Conservation (phyloP, 306 rosid species). For the Citrullus amarus region DNA sequence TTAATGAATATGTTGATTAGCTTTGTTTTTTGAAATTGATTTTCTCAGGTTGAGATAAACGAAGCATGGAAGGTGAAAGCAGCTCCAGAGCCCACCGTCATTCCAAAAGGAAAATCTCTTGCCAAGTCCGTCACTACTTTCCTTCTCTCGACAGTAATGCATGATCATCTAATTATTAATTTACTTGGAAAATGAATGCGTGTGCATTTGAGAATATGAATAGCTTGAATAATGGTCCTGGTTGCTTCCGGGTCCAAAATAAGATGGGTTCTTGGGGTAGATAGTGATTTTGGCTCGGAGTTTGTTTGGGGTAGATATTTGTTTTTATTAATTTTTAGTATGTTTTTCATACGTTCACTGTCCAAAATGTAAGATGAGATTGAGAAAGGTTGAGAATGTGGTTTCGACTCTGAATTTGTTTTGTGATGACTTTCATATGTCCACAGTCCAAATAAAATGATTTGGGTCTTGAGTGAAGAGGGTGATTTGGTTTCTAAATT, state of each 20-base stretch:
- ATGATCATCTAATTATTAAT: not conserved
- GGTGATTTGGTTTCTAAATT: not conserved
- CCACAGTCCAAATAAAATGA: not conserved
- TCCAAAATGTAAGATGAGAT: not conserved
- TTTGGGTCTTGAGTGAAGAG: not conserved
- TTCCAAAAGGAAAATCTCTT: slow-evolving; percentile 60
- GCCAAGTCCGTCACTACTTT: slow-evolving; percentile 47
- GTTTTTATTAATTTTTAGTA: not conserved
- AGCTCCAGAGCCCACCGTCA: slow-evolving; percentile 44
- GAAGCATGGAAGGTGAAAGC: slow-evolving; percentile 68
- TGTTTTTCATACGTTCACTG: not conserved
- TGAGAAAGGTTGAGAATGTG: not conserved
- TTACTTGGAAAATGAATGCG: not conserved
- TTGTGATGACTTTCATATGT: not conserved
- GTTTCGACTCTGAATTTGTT: not conserved
- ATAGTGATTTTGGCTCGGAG: not conserved
- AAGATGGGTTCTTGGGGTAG: not conserved
- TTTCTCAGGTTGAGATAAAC: slow-evolving; percentile 54
- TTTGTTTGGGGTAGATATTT: not conserved
- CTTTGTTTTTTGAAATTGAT: not conserved
- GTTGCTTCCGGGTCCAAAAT: not conserved
- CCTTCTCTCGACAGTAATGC: not conserved
- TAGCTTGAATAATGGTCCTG: not conserved
- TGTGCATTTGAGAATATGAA: not conserved
- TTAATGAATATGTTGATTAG: not conserved